A percentile compares a stretch with the other conserved stretches of the same genome.
Conservation (phyloP, 192 early-diverging fungal species). For the Mortierella hygrophila region DNA sequence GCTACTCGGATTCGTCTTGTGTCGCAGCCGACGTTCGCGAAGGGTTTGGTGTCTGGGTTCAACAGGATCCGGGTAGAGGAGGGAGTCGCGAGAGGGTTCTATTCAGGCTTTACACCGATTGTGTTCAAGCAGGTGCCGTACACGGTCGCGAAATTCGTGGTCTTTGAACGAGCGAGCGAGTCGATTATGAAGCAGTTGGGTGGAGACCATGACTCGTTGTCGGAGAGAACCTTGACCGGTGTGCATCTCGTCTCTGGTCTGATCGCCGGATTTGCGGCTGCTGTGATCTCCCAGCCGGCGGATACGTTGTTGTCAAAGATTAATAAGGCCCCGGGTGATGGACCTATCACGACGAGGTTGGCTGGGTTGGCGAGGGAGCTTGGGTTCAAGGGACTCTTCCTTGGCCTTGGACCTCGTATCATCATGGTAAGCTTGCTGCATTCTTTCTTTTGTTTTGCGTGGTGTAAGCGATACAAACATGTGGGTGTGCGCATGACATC, state of each 20-base stretch:
- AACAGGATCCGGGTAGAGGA: constrained; percentile 71
- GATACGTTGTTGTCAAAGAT: constrained; percentile 77
- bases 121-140: constrained; percentile 84
- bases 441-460: background rate
- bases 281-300: constrained; percentile 74
- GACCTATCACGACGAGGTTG: constrained; percentile 63
- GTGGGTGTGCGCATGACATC: background rate
- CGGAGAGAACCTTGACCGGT: constrained; percentile 57
- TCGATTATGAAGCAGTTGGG: constrained; percentile 58
- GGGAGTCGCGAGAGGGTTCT: constrained; percentile 76
- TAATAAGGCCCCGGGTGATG: constrained; percentile 73
- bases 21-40: constrained; percentile 76
- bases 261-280: constrained; percentile 73
- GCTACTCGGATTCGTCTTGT: constrained; percentile 82
- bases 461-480: background rate
- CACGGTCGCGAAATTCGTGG: constrained; percentile 85
- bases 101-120: constrained; percentile 84
- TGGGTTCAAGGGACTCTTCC: constrained; percentile 66
- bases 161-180: constrained; percentile 67
- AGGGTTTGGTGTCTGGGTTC: constrained; percentile 73
- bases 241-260: constrained; percentile 70
- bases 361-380: constrained; percentile 58
- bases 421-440: constrained; percentile 57
- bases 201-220: constrained; percentile 61
- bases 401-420: constrained; percentile 72